Evolutionary conservation across 345 rosid genomes (phyloP).

Genomic region (Cardamine occulta): DNA sequence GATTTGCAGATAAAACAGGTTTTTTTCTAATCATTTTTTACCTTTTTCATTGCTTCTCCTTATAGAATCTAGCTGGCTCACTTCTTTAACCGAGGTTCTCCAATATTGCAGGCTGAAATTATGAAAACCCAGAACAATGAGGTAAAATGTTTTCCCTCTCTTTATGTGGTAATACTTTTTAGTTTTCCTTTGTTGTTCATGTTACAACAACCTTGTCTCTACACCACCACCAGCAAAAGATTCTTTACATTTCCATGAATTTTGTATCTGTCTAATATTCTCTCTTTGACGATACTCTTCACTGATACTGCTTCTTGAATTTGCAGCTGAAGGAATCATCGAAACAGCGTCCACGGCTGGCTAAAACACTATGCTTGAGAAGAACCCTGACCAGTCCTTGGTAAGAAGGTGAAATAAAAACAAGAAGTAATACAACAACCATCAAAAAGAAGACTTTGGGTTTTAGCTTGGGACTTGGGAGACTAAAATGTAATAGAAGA

Average conservation of each 20-base stretch:
- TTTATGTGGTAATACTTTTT: not conserved
- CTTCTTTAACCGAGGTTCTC: conserved; percentile 21
- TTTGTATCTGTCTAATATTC: conserved; percentile 5
- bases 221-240: not conserved
- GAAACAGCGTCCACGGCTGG: conserved; percentile 57
- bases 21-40: not conserved
- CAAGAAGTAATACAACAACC: conserved; percentile 23
- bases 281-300: conserved; percentile 7
- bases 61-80: not conserved
- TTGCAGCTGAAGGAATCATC: conserved; percentile 52
- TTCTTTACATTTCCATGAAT: not conserved
- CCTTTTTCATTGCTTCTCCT: not conserved
- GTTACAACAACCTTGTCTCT: conserved; percentile 6
- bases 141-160: conserved; percentile 42
- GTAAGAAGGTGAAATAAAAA: conserved; percentile 47
- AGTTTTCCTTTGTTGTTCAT: not conserved
- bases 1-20: conserved; percentile 83
- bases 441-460: conserved; percentile 13
- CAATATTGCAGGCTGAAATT: conserved; percentile 58
- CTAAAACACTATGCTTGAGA: conserved; percentile 71
- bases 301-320: conserved; percentile 12
- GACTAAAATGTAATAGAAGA: conserved; percentile 32
- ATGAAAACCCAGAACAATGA: conserved; percentile 56
- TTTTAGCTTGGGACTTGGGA: not conserved
- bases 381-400: conserved; percentile 89